Percentiles rank a stretch among this genome's conserved stretches.
Conservation (phyloP, 352 stramenopile species). For the Nothophytophthora sp. region DNA sequence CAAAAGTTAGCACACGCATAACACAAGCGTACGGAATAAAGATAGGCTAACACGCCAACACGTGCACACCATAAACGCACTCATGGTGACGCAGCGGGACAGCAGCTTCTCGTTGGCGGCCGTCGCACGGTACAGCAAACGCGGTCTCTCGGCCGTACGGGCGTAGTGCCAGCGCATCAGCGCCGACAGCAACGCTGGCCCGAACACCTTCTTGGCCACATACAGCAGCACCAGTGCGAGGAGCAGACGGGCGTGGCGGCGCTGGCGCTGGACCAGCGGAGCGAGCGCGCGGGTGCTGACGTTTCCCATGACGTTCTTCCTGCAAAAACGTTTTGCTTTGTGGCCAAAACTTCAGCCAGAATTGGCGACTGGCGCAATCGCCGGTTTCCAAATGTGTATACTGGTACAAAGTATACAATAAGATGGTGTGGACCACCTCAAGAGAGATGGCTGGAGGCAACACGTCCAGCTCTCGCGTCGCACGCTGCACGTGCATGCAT, state of each 20-base stretch:
- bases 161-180: slow-evolving; percentile 28
- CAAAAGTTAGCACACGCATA: background rate
- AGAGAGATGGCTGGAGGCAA: too few species aligned
- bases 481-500: too few species aligned
- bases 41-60: slow-evolving; percentile 1
- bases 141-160: slow-evolving; percentile 31
- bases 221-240: slow-evolving; percentile 14
- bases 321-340: too few species aligned
- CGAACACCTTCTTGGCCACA: slow-evolving; percentile 12
- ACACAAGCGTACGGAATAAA: slow-evolving; percentile 3
- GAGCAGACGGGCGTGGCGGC: slow-evolving; percentile 6
- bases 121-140: slow-evolving; percentile 42
- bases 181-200: slow-evolving; percentile 6
- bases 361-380: too few species aligned
- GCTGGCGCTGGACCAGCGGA: background rate
- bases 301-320: slow-evolving; percentile 22
- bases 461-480: too few species aligned
- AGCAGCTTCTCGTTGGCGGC: slow-evolving; percentile 44
- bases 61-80: slow-evolving; percentile 18
- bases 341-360: too few species aligned
- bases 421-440: too few species aligned
- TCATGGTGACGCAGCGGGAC: slow-evolving; percentile 42
- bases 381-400: too few species aligned
- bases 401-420: too few species aligned
- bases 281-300: slow-evolving; percentile 3